phyloP scores from a whole-genome alignment of 2,329 filamentous ascomycete species.

The Dendrostoma leiphaemia region DNA sequence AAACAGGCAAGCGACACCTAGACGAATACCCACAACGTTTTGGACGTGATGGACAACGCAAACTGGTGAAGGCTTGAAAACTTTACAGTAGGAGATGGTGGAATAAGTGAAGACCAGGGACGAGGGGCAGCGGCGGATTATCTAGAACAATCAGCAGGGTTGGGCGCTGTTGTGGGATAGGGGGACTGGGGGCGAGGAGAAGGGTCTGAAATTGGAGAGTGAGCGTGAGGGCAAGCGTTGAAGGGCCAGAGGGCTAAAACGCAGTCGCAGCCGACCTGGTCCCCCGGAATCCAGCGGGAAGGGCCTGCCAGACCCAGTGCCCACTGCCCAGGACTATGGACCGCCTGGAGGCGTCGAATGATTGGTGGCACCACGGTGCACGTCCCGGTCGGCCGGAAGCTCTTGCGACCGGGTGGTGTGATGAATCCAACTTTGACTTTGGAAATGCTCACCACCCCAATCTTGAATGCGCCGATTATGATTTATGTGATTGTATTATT shows the following conservation, averaged over 20 bases:
- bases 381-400: neutral
- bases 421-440: neutral
- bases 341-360: neutral
- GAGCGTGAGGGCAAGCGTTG: neutral
- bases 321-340: neutral
- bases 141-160: neutral
- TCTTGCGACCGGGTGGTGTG: slow-evolving; percentile 9
- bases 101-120: neutral
- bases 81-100: neutral
- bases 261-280: neutral
- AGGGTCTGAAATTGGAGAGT: neutral
- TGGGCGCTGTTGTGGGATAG: neutral
- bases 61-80: neutral
- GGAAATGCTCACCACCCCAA: slow-evolving; percentile 8
- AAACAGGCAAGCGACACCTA: neutral
- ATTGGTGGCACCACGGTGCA: slow-evolving; percentile 10
- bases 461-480: slow-evolving; percentile 9
- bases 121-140: neutral
- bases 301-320: too few species aligned
- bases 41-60: neutral
- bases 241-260: neutral
- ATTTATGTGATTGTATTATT: too few species aligned
- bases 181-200: neutral
- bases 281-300: too few species aligned
- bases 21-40: neutral